Conservation (phyloP, 2,329 filamentous ascomycete species). For the Chlorencoelia australis region DNA sequence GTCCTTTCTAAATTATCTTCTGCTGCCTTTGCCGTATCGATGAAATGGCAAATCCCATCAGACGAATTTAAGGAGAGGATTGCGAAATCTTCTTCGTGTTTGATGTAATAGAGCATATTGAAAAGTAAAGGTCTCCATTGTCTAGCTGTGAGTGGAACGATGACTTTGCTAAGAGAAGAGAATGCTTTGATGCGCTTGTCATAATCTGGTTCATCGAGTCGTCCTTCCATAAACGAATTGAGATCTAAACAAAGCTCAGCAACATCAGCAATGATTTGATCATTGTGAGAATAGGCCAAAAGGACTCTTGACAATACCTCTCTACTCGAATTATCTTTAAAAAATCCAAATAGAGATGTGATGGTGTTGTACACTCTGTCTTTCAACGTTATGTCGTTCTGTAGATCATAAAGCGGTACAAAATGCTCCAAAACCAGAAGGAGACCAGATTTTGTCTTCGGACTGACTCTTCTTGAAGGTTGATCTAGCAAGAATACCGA, state of each 20-base stretch:
- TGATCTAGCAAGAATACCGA: slow-evolving; percentile 74
- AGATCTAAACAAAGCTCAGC: slow-evolving; percentile 65
- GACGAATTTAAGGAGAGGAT: slow-evolving; percentile 74
- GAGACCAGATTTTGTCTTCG: slow-evolving; percentile 72
- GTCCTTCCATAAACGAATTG: slow-evolving; percentile 64
- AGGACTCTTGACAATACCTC: slow-evolving; percentile 65
- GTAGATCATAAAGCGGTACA: slow-evolving; percentile 52
- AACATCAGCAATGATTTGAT: slow-evolving; percentile 49
- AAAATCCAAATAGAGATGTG: slow-evolving; percentile 78
- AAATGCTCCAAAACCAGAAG: slow-evolving; percentile 75
- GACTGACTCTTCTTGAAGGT: slow-evolving; percentile 72
- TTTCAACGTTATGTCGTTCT: slow-evolving; percentile 47
- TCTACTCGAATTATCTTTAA: slow-evolving; percentile 72
- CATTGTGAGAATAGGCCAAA: slow-evolving; percentile 55
- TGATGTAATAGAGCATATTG: slow-evolving; percentile 82
- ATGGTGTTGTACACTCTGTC: slow-evolving; percentile 62
- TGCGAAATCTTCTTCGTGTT: slow-evolving; percentile 78
- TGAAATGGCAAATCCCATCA: slow-evolving; percentile 67
- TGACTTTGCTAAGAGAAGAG: slow-evolving; percentile 55
- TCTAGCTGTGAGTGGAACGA: slow-evolving; percentile 47
- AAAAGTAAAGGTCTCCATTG: slow-evolving; percentile 85
- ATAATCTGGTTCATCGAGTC: slow-evolving; percentile 81
- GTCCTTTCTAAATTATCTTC: slow-evolving; percentile 32
- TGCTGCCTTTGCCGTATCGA: slow-evolving; percentile 49
- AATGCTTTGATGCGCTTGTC: slow-evolving; percentile 73